Conservation (phyloP, 345 rosid species). For the Hevea brasiliensis region DNA sequence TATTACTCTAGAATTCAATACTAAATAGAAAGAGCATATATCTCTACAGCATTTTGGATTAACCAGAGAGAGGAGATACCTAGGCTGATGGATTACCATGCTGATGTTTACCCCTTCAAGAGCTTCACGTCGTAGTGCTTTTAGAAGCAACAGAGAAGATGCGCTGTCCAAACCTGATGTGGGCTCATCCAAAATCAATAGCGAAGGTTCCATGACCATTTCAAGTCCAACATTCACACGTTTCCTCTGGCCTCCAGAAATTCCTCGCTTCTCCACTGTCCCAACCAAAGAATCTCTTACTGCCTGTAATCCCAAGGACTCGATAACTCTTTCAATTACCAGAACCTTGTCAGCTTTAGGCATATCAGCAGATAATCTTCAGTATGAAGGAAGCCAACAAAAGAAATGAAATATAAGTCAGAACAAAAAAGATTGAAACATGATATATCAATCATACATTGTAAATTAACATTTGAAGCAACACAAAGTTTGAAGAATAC, state of each 20-base stretch:
- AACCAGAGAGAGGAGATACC: conserved; percentile 40
- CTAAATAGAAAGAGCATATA: neutral
- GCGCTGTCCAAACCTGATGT: conserved; percentile 91
- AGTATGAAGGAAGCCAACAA: conserved; percentile 16
- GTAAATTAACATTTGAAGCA: conserved; percentile 6
- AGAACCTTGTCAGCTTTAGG: conserved; percentile 85
- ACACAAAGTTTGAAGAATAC: neutral
- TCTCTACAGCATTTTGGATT: neutral
- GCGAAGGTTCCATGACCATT: conserved; percentile 97
- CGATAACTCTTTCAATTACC: conserved; percentile 87
- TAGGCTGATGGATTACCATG: conserved; percentile 92
- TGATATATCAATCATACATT: neutral
- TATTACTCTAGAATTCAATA: conserved; percentile 1
- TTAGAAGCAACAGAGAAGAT: conserved; percentile 76
- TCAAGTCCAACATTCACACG: conserved; percentile 91
- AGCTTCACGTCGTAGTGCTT: conserved; percentile 87
- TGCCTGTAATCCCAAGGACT: conserved; percentile 75
- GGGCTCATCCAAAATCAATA: conserved; percentile 86
- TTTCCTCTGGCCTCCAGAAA: conserved; percentile 94
- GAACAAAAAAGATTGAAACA: conserved; percentile 17
- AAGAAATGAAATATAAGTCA: conserved; percentile 10
- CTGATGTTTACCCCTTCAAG: conserved; percentile 85
- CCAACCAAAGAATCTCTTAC: conserved; percentile 89
- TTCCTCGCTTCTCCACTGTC: conserved; percentile 82
- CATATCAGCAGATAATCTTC: conserved; percentile 70